Percentiles rank a stretch among this genome's conserved stretches.
These are phyloP conservation scores for Verbascum thapsus DNA, from an alignment of 257 asterid genomes.

Conservation along the genomic window DNA sequence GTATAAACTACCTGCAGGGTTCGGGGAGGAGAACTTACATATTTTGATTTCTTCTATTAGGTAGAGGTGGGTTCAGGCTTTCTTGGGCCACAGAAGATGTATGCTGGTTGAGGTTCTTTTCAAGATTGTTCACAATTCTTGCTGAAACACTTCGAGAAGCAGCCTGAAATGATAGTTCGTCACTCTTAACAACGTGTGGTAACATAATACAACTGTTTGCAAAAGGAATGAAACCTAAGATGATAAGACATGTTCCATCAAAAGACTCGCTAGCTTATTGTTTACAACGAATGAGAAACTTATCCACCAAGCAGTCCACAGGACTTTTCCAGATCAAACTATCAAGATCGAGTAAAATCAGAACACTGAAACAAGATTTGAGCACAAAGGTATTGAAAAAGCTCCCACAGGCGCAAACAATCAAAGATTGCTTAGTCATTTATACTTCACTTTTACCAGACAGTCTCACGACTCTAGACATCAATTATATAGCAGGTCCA, in stretches of 20 bases:
- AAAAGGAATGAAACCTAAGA: constrained; percentile 1
- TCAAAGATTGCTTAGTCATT: constrained; percentile 24
- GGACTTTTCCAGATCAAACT: constrained; percentile 22
- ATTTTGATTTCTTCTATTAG: constrained; percentile 39
- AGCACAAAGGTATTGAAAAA: constrained; percentile 3
- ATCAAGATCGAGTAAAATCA: constrained; percentile 16
- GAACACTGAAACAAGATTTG: constrained; percentile 5
- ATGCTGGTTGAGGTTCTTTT: constrained; percentile 39
- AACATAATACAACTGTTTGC: constrained; percentile 6
- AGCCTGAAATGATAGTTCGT: constrained; percentile 52
- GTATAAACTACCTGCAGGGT: neutral
- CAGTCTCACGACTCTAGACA: constrained; percentile 21
- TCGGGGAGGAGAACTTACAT: constrained; percentile 45
- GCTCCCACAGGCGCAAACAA: constrained; percentile 9
- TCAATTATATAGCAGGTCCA: constrained; percentile 28
- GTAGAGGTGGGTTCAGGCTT: constrained; percentile 40
- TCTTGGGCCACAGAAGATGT: constrained; percentile 41
- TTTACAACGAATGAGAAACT: constrained; percentile 16
- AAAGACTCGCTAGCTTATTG: constrained; percentile 20
- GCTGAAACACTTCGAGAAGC: constrained; percentile 42
- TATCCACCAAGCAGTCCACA: constrained; percentile 24
- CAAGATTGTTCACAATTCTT: constrained; percentile 37
- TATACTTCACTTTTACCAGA: constrained; percentile 19
- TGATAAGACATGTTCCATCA: constrained; percentile 2
- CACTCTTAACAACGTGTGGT: constrained; percentile 19